phyloP scores from a whole-genome alignment of 1,139 yeast species.

The Pichia inconspicua region DNA sequence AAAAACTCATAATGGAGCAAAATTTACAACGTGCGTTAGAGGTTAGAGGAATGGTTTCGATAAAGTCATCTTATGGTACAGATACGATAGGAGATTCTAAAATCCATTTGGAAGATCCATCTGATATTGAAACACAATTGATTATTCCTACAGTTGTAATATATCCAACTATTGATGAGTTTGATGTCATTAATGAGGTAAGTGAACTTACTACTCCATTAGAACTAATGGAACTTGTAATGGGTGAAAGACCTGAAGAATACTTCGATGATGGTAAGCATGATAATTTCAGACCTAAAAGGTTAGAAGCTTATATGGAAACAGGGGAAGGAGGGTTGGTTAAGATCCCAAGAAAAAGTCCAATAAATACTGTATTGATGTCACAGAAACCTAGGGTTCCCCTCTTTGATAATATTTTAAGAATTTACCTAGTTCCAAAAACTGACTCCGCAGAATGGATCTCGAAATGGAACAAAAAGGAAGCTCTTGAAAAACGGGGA shows the following conservation, averaged over 20 bases:
- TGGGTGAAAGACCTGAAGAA: slow-evolving; percentile 52
- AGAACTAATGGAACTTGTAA: slow-evolving; percentile 48
- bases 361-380: slow-evolving; percentile 57
- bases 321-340: slow-evolving; percentile 78
- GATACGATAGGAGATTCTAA: slow-evolving; percentile 41
- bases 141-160: slow-evolving; percentile 72
- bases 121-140: slow-evolving; percentile 71
- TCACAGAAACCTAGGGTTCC: slow-evolving; percentile 63
- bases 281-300: slow-evolving; percentile 47
- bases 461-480: slow-evolving; percentile 55
- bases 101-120: slow-evolving; percentile 55
- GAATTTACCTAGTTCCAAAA: slow-evolving; percentile 77
- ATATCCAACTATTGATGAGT: slow-evolving; percentile 80
- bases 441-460: slow-evolving; percentile 59
- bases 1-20: slow-evolving; percentile 29
- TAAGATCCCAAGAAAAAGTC: slow-evolving; percentile 72
- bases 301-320: slow-evolving; percentile 72
- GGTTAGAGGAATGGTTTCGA: slow-evolving; percentile 44
- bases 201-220: slow-evolving; percentile 60
- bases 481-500: slow-evolving; percentile 46
- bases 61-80: slow-evolving; percentile 45
- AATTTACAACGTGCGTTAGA: slow-evolving; percentile 47
- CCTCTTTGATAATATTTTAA: slow-evolving; percentile 64
- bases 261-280: slow-evolving; percentile 68
- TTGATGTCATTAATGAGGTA: slow-evolving; percentile 70